Evolutionary conservation across 2,329 filamentous ascomycete genomes (phyloP).

Genomic region (Colletotrichum orchidophilum): DNA sequence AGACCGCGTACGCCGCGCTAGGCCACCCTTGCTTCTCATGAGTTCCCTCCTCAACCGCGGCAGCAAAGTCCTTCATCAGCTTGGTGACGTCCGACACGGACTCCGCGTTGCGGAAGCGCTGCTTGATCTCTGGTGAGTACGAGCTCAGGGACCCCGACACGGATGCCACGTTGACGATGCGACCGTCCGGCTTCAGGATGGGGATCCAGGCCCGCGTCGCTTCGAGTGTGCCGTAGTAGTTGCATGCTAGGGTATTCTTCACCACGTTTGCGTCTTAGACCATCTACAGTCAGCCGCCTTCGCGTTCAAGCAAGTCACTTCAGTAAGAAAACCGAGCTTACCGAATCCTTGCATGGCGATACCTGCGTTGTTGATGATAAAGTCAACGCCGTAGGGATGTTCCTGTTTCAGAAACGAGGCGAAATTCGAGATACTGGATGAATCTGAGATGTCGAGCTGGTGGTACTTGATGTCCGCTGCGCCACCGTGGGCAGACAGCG

Average conservation of each 20-base stretch:
- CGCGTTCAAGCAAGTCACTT: background rate
- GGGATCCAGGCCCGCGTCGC: constrained; percentile 55
- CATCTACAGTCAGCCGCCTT: background rate
- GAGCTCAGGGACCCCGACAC: constrained; percentile 53
- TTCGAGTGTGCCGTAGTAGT: constrained; percentile 62
- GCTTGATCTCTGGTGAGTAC: constrained; percentile 53
- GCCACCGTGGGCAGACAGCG: constrained; percentile 50
- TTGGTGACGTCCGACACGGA: constrained; percentile 53
- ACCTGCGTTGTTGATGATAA: constrained; percentile 64
- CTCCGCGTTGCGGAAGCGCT: constrained; percentile 51
- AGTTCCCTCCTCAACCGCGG: constrained; percentile 53
- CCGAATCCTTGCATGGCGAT: constrained; percentile 57
- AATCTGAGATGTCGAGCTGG: constrained; percentile 57
- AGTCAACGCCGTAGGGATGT: constrained; percentile 59
- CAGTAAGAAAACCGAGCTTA: constrained; percentile 43
- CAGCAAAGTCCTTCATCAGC: constrained; percentile 59
- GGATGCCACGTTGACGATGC: constrained; percentile 60
- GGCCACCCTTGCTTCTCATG: constrained; percentile 59
- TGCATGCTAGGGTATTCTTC: constrained; percentile 56
- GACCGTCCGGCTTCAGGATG: constrained; percentile 52
- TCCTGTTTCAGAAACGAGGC: constrained; percentile 50
- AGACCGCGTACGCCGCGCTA: constrained; percentile 58
- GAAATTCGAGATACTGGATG: constrained; percentile 53
- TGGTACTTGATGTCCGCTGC: constrained; percentile 57
- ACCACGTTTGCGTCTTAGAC: constrained; percentile 50